phyloP scores from a whole-genome alignment of 2,329 filamentous ascomycete genomes.

The Talaromyces sp. region DNA sequence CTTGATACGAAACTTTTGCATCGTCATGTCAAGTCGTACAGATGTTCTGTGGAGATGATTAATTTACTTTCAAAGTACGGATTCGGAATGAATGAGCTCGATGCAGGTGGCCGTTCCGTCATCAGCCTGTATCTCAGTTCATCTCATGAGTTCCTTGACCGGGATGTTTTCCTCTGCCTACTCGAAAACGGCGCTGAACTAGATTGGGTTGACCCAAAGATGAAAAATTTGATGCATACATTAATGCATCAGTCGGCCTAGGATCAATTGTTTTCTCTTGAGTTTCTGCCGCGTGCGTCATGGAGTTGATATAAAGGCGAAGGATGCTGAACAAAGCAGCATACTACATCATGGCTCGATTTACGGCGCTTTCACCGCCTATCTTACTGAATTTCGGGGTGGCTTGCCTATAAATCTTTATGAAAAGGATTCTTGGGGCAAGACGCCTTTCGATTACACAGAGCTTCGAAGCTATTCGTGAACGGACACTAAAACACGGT shows the following conservation, averaged over 20 bases:
- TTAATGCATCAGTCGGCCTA: constrained; percentile 10
- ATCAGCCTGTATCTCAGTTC: constrained; percentile 12
- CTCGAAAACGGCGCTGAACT: not conserved
- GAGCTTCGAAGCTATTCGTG: constrained; percentile 5
- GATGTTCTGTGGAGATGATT: not conserved
- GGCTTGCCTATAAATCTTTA: constrained; percentile 5
- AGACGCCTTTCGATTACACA: constrained; percentile 16
- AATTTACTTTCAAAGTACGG: constrained; percentile 10
- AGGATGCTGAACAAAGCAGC: constrained; percentile 11
- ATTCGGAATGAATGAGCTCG: constrained; percentile 10
- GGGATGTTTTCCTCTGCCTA: not conserved
- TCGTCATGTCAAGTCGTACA: not conserved
- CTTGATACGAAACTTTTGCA: not conserved
- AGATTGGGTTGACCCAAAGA: constrained; percentile 2
- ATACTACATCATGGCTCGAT: constrained; percentile 15
- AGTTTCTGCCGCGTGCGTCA: constrained; percentile 7
- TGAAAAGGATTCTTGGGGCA: constrained; percentile 10
- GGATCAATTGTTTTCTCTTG: constrained; percentile 9
- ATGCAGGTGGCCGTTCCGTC: constrained; percentile 11
- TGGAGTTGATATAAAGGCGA: constrained; percentile 11
- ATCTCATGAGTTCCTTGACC: constrained; percentile 11
- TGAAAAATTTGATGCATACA: constrained; percentile 12
- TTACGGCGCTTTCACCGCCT: constrained; percentile 13
- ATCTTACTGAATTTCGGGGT: constrained; percentile 11
- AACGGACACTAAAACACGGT: not conserved